Percentiles rank a stretch among this genome's conserved stretches.
Evolutionary conservation across 305 asterid species (phyloP).

Genomic region (Petunia hybrid): DNA sequence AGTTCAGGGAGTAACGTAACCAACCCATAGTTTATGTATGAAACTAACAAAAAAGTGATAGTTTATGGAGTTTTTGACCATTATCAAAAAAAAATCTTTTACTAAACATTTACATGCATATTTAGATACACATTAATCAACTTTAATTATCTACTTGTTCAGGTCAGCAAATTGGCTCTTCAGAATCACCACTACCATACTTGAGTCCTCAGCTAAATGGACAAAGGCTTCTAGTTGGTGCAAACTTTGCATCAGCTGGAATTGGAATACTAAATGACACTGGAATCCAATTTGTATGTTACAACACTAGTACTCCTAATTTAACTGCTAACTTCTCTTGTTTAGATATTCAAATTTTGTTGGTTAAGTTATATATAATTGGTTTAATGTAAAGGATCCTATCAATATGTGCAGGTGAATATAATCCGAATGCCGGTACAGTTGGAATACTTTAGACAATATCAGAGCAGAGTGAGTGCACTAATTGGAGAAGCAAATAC

Average conservation of each 20-base stretch:
- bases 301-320: conserved; percentile 6
- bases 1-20: no score
- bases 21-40: no score
- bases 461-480: conserved; percentile 56
- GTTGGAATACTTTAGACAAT: conserved; percentile 62
- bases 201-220: conserved; percentile 64
- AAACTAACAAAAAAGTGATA: no score
- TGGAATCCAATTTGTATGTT: conserved; percentile 66
- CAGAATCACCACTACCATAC: conserved; percentile 77
- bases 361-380: neutral
- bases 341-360: neutral
- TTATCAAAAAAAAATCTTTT: neutral
- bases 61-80: no score
- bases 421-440: conserved; percentile 61
- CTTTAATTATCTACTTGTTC: neutral
- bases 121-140: neutral
- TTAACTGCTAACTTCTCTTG: neutral
- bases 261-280: conserved; percentile 82
- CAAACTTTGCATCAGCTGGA: conserved; percentile 88
- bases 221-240: conserved; percentile 62
- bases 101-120: neutral
- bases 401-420: conserved; percentile 53
- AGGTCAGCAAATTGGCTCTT: conserved; percentile 66
- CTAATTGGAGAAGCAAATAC: conserved; percentile 55
- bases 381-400: neutral